phyloP scores from a whole-genome alignment of 2,329 filamentous ascomycete genomes.

The Aspergillus candidus region DNA sequence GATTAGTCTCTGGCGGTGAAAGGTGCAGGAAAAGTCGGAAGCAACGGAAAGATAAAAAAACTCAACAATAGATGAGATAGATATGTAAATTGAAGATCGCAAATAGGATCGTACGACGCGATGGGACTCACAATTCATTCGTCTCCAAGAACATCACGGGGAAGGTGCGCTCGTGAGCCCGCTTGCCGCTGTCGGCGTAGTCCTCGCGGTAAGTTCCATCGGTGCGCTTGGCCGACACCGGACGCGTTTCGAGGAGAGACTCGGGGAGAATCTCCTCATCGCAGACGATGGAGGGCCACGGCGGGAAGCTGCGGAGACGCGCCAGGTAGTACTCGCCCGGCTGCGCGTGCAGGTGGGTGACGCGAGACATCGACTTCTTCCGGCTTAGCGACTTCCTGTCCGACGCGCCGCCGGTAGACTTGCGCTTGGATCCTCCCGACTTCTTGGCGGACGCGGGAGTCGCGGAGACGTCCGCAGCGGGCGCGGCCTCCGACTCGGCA shows the following conservation, averaged over 20 bases:
- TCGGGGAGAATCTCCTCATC: conserved; percentile 90
- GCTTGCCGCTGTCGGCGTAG: conserved; percentile 81
- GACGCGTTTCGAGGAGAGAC: conserved; percentile 67
- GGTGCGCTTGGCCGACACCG: conserved; percentile 71
- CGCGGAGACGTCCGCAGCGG: conserved; percentile 39
- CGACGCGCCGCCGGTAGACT: conserved; percentile 61
- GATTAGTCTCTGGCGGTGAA: conserved; percentile 4
- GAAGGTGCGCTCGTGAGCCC: conserved; percentile 76
- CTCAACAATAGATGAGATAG: not conserved
- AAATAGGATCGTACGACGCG: no score
- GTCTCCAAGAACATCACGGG: conserved; percentile 92
- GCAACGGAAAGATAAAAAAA: conserved; percentile 4
- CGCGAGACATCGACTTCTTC: conserved; percentile 71
- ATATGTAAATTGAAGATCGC: no score
- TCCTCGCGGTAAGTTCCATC: conserved; percentile 86
- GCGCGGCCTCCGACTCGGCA: conserved; percentile 21
- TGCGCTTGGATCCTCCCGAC: conserved; percentile 52
- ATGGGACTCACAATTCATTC: conserved; percentile 83
- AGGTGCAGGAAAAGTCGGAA: conserved; percentile 3
- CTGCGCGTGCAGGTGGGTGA: conserved; percentile 70
- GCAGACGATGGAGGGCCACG: conserved; percentile 90
- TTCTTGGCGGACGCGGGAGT: conserved; percentile 47
- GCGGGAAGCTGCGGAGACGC: conserved; percentile 87
- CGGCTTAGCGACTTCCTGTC: conserved; percentile 69
- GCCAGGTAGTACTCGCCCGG: conserved; percentile 90